Evolutionary conservation across 306 rosid genomes (phyloP).

Genomic region (Fragaria ananassa): DNA sequence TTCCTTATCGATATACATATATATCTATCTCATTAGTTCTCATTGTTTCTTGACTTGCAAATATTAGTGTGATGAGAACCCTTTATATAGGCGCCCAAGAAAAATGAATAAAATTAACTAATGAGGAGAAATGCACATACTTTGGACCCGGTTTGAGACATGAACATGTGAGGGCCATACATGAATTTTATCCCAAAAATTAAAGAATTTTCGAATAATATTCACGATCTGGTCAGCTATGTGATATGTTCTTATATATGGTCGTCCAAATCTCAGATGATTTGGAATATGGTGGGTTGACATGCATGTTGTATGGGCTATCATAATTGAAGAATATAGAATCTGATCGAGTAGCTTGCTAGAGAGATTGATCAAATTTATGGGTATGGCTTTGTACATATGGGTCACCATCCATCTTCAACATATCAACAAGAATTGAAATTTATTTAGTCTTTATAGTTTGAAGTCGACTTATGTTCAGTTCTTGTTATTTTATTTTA

Average conservation of each 20-base stretch:
- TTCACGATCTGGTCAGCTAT: neutral
- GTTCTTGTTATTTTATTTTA: no score
- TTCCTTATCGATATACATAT: neutral
- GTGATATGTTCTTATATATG: neutral
- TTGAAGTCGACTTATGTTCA: no score
- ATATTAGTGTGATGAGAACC: neutral
- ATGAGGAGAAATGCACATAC: neutral
- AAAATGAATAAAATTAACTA: neutral
- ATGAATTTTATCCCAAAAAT: neutral
- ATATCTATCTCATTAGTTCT: no score
- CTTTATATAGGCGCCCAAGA: neutral
- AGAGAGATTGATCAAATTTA: neutral
- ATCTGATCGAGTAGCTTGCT: neutral
- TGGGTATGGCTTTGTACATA: neutral
- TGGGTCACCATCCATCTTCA: neutral
- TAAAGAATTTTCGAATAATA: neutral
- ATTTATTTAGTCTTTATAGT: no score
- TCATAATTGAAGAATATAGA: neutral
- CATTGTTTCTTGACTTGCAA: neutral
- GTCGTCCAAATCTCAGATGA: neutral
- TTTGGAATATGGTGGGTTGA: neutral
- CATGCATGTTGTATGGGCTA: neutral
- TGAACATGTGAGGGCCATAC: neutral
- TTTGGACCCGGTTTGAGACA: neutral
- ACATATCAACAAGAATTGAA: neutral